These are phyloP conservation scores for Aspergillus avenaceus DNA, from an alignment of 495 filamentous ascomycete species.

Conservation along the genomic window DNA sequence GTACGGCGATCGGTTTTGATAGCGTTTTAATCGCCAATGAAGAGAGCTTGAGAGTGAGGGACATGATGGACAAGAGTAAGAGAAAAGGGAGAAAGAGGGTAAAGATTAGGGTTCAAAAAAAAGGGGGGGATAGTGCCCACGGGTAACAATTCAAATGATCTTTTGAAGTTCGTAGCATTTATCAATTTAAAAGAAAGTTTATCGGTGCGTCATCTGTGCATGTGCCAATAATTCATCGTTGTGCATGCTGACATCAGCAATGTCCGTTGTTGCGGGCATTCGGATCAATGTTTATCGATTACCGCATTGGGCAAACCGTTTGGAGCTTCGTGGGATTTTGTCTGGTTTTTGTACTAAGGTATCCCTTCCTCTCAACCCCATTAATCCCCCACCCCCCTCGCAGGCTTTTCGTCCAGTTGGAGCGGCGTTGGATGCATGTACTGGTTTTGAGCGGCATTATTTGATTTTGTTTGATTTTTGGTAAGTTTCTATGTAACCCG, in stretches of 20 bases:
- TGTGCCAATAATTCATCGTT: slow-evolving; percentile 1
- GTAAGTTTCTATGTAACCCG: slow-evolving; percentile 10
- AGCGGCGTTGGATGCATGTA: slow-evolving; percentile 31
- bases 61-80: slow-evolving; percentile 25
- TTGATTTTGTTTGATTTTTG: slow-evolving; percentile 14
- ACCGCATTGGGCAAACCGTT: slow-evolving; percentile 37
- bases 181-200: slow-evolving; percentile 10
- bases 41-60: slow-evolving; percentile 64
- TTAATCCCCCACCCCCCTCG: not conserved
- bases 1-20: slow-evolving; percentile 69
- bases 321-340: slow-evolving; percentile 22
- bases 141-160: not conserved
- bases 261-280: slow-evolving; percentile 21
- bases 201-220: slow-evolving; percentile 6
- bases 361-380: slow-evolving; percentile 5
- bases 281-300: slow-evolving; percentile 43
- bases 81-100: not conserved
- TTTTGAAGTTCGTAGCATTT: too few relatives aligned
- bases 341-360: slow-evolving; percentile 8
- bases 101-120: not conserved
- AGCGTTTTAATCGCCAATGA: slow-evolving; percentile 65
- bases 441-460: slow-evolving; percentile 27
- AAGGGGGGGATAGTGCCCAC: not conserved
- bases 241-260: slow-evolving; percentile 26
- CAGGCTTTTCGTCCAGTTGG: slow-evolving; percentile 12